Conservation (phyloP, 2,329 filamentous ascomycete genomes). For the Bertia moriformis region DNA sequence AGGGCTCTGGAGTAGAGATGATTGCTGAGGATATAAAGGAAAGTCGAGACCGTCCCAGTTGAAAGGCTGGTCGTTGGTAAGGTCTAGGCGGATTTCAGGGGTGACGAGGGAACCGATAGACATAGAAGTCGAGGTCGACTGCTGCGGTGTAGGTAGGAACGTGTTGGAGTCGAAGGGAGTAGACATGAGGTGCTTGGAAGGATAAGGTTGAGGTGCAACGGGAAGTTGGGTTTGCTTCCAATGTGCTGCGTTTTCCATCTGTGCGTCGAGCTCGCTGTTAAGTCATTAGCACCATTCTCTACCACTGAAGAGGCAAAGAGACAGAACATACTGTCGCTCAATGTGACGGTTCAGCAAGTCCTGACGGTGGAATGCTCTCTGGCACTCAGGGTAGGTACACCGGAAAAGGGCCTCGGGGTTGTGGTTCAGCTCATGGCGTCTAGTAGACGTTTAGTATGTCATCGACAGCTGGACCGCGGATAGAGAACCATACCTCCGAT, state of each 20-base stretch:
- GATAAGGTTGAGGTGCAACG: neutral
- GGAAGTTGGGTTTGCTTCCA: neutral
- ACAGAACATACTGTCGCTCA: conserved; percentile 27
- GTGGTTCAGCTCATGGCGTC: conserved; percentile 32
- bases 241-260: neutral
- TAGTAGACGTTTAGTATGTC: conserved; percentile 7
- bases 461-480: neutral
- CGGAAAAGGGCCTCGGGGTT: conserved; percentile 26
- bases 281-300: neutral
- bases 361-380: conserved; percentile 28
- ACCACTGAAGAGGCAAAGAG: neutral
- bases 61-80: neutral
- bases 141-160: neutral
- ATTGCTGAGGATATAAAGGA: neutral
- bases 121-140: neutral
- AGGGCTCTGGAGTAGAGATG: neutral
- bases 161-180: neutral
- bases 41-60: neutral
- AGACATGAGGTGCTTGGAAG: neutral
- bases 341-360: conserved; percentile 29
- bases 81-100: neutral
- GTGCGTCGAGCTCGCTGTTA: neutral
- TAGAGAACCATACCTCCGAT: conserved; percentile 17
- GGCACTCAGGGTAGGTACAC: conserved; percentile 24
- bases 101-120: neutral